Conservation (phyloP, 768 basidiomycete genomes). For the Trametes cingulata region DNA sequence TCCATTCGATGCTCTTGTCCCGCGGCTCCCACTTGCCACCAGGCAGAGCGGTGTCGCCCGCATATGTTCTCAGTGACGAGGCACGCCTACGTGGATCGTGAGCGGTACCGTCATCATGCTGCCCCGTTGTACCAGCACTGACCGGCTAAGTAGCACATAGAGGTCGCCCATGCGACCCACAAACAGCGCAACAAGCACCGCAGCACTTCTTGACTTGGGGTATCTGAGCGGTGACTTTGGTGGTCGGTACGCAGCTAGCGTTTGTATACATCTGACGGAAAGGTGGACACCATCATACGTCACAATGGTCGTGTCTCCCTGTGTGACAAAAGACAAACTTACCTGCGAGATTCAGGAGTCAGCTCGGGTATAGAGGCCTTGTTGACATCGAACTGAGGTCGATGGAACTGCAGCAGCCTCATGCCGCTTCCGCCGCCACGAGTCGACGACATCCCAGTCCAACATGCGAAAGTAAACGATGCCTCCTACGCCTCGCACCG, state of each 20-base stretch:
- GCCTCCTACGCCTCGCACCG: background rate
- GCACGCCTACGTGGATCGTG: conserved; percentile 55
- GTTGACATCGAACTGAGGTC: conserved; percentile 42
- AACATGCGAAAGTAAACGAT: background rate
- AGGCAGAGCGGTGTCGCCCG: conserved; percentile 87
- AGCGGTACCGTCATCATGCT: no score
- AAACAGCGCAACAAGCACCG: conserved; percentile 83
- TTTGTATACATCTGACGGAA: conserved; percentile 53
- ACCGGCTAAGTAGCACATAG: conserved; percentile 85
- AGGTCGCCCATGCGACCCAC: conserved; percentile 82
- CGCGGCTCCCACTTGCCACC: conserved; percentile 77
- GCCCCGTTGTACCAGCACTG: conserved; percentile 27
- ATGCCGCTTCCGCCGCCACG: conserved; percentile 10
- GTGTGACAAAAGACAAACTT: no score
- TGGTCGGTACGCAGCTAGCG: conserved; percentile 50
- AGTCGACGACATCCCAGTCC: conserved; percentile 3
- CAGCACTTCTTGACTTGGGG: conserved; percentile 64
- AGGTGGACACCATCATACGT: background rate
- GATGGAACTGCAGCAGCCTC: conserved; percentile 52
- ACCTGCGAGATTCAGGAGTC: conserved; percentile 43
- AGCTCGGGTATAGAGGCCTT: conserved; percentile 48
- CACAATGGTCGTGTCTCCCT: no score
- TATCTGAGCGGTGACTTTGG: conserved; percentile 39
- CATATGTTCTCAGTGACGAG: conserved; percentile 69
- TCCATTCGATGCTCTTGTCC: conserved; percentile 72